Base-by-base conservation (phyloP, 2,329 filamentous ascomycete genomes). In the Cladophialophora yegresii region DNA sequence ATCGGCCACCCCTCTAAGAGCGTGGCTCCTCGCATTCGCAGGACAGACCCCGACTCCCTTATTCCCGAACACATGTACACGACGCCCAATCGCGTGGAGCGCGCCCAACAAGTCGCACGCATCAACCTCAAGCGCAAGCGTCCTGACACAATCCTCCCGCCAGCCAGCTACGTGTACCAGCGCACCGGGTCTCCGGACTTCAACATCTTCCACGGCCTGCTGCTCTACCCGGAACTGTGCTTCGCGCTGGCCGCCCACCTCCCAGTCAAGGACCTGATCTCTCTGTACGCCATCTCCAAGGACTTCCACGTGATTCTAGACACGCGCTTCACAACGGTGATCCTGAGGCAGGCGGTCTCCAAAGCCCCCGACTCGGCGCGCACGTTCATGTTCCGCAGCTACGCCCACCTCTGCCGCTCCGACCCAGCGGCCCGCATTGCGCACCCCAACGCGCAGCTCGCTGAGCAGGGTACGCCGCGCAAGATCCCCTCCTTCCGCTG, bases 401-500 rank as follows among this genome's bases (percentile, higher is more conserved):
- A 89, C 76, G 75, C 75, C 1, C 73, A 75, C 0, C 78, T 87
- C 5, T 85, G 85, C 72, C 82, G 88, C 62, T 79, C 73, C 1
- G 89, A 92, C 72, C 89, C 89, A 0, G 76, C 77, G 33, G 78
- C 81, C 0, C 77, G 81, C 6, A 69, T 68, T 47, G 65, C 71
- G 62, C 69, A 71, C 23, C 79, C 77, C 3, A 78, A 79, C 70
- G 78, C 78, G 64, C 72, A 70, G 36, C 65, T 70, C 63, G 72
- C 64, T 65, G 73, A 69, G 55, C 61, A 62, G 60, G 70, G 73
- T 3, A 65, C 78, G 32, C 73, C 80, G 30, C 85, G 82, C 54
- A 75, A 76, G 23, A 82, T 90, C 1, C 89, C 90, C 0, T 82
- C 84, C 7, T 78, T 93, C 54, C 79, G 80, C 51, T 95, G 89